Conservation (phyloP, 75 land plant species). For the Chamaecyparis obtusa region DNA sequence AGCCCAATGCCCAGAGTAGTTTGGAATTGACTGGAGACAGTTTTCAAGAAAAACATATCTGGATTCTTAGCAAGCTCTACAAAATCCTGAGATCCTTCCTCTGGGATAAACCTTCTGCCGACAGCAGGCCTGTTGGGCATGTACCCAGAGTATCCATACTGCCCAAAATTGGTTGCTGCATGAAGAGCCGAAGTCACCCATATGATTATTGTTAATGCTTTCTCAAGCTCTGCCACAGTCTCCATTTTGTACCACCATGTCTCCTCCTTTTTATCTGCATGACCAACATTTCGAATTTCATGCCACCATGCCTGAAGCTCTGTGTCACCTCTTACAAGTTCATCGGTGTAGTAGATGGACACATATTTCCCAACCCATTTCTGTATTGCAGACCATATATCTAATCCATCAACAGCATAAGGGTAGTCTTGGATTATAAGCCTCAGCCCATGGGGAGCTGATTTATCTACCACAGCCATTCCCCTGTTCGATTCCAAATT, state of each 20-base stretch:
- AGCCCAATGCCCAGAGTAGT: conserved; percentile 39
- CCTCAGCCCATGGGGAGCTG: conserved; percentile 12
- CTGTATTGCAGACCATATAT: conserved; percentile 29
- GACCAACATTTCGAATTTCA: conserved; percentile 27
- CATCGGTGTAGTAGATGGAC: conserved; percentile 24
- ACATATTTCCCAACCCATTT: conserved; percentile 31
- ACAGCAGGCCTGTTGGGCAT: conserved; percentile 41
- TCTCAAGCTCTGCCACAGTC: conserved; percentile 29
- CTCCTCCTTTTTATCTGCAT: conserved; percentile 34
- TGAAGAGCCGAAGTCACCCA: conserved; percentile 62
- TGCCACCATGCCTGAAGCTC: conserved; percentile 40
- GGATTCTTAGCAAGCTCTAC: conserved; percentile 24
- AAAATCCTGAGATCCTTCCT: conserved; percentile 23
- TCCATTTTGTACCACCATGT: conserved; percentile 25
- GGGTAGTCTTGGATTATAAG: conserved; percentile 40
- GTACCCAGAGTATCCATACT: conserved; percentile 40
- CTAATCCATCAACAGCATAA: conserved; percentile 42
- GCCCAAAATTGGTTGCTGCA: conserved; percentile 52
- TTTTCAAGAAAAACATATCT: conserved; percentile 15
- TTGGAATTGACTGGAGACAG: conserved; percentile 20
- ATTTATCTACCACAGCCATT: conserved; percentile 48
- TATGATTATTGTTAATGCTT: conserved; percentile 41
- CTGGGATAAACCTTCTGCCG: conserved; percentile 14
- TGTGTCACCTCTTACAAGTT: conserved; percentile 10
- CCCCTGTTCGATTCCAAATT: conserved; percentile 47